These are phyloP conservation scores for Piloderma croceum DNA, from an alignment of 768 basidiomycete species.

Conservation along the genomic window DNA sequence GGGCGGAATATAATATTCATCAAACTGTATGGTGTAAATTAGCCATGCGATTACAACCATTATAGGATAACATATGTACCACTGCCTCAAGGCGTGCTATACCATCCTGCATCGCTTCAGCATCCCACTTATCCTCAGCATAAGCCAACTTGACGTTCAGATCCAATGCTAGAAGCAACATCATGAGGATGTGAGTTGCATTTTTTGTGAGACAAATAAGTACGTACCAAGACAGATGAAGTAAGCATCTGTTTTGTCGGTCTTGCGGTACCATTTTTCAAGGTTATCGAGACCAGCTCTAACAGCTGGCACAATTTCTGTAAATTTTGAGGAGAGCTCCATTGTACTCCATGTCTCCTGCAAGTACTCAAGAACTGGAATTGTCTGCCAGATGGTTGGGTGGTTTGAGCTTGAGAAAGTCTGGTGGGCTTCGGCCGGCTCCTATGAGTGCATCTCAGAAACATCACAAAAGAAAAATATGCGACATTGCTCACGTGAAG, in stretches of 20 bases:
- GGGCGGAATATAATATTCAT: too few species aligned
- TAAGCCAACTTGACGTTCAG: constrained; percentile 13
- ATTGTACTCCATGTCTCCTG: constrained; percentile 13
- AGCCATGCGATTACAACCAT: too few species aligned
- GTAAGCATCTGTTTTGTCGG: constrained; percentile 9
- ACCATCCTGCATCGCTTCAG: too few species aligned
- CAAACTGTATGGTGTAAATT: too few species aligned
- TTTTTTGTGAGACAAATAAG: background rate
- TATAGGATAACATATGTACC: too few species aligned
- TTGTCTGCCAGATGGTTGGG: constrained; percentile 15
- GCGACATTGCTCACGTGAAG: constrained; percentile 7
- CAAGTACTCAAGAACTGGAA: constrained; percentile 14
- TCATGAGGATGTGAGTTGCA: too few species aligned
- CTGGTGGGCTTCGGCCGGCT: constrained; percentile 13
- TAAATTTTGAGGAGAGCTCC: constrained; percentile 8
- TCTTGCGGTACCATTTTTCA: too few species aligned
- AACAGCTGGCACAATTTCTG: constrained; percentile 5
- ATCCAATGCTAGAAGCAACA: constrained; percentile 9
- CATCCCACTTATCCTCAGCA: constrained; percentile 10
- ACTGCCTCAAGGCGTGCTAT: too few species aligned
- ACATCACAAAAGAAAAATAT: constrained; percentile 7
- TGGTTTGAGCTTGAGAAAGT: constrained; percentile 8
- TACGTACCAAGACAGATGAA: constrained; percentile 11
- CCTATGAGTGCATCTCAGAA: constrained; percentile 6
- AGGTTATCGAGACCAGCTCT: constrained; percentile 7